A percentile compares a stretch with the other conserved stretches of the same genome.
Conservation (phyloP, 2,329 filamentous ascomycete species). For the Colletotrichum tabaci region DNA sequence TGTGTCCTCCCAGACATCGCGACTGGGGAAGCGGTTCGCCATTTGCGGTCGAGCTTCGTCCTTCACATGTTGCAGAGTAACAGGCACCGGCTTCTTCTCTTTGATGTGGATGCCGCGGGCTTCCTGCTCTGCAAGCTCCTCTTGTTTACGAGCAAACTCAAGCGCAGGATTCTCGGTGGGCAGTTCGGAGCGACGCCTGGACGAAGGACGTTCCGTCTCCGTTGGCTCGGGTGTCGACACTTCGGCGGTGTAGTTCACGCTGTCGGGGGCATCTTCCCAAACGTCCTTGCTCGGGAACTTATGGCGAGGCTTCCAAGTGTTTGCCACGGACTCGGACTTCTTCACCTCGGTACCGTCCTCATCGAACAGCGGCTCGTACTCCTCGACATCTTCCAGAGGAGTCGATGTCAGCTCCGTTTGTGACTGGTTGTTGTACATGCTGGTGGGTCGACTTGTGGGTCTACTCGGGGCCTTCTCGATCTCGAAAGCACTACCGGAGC, state of each 20-base stretch:
- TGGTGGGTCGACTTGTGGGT: slow-evolving; percentile 75
- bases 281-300: slow-evolving; percentile 94
- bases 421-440: slow-evolving; percentile 71
- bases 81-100: slow-evolving; percentile 57
- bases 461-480: slow-evolving; percentile 72
- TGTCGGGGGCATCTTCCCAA: slow-evolving; percentile 96
- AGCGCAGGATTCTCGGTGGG: slow-evolving; percentile 68
- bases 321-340: slow-evolving; percentile 55
- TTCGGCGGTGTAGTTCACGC: slow-evolving; percentile 82
- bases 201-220: slow-evolving; percentile 56
- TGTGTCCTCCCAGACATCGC: slow-evolving; percentile 94
- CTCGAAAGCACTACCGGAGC: slow-evolving; percentile 72
- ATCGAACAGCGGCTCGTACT: slow-evolving; percentile 95
- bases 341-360: slow-evolving; percentile 72
- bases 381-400: slow-evolving; percentile 88
- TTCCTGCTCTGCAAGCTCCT: slow-evolving; percentile 75
- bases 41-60: slow-evolving; percentile 66
- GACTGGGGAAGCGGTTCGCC: slow-evolving; percentile 86
- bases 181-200: slow-evolving; percentile 45
- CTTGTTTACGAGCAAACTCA: slow-evolving; percentile 76
- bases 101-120: slow-evolving; percentile 61
- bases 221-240: slow-evolving; percentile 82
- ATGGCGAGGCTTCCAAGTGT: slow-evolving; percentile 71
- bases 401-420: slow-evolving; percentile 72
- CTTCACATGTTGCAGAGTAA: slow-evolving; percentile 33